Percentiles rank a stretch among this genome's conserved stretches.
phyloP scores from a whole-genome alignment of 2,329 filamentous ascomycete genomes.

The Neonectria ditissima region DNA sequence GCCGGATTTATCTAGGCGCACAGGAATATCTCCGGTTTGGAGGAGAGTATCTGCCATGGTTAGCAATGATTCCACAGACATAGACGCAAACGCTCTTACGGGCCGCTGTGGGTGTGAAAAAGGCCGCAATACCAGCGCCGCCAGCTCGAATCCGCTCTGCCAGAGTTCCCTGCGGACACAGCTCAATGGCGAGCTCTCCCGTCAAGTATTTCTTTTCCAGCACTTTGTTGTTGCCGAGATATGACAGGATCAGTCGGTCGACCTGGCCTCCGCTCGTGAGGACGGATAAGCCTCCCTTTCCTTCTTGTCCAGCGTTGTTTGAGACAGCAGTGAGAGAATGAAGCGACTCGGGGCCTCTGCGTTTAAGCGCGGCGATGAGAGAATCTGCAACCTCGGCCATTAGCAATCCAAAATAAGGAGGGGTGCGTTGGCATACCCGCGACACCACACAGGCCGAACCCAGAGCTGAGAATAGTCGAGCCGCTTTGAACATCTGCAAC shows the following conservation, averaged over 20 bases:
- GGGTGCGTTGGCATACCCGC: constrained; percentile 59
- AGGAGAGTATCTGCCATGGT: constrained; percentile 67
- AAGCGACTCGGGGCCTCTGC: constrained; percentile 69
- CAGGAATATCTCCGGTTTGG: constrained; percentile 75
- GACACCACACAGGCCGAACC: constrained; percentile 86
- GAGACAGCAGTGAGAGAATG: constrained; percentile 80
- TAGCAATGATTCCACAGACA: constrained; percentile 4
- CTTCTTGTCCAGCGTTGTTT: constrained; percentile 81
- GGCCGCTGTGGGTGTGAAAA: constrained; percentile 81
- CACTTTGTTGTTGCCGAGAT: constrained; percentile 81
- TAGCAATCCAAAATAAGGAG: not conserved
- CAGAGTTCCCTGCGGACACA: constrained; percentile 81
- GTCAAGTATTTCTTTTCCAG: constrained; percentile 80
- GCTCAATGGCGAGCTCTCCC: constrained; percentile 79
- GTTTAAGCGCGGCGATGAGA: constrained; percentile 75
- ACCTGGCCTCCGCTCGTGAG: constrained; percentile 78
- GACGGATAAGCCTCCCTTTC: constrained; percentile 75
- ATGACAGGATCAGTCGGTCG: constrained; percentile 78
- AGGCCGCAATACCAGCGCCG: constrained; percentile 82
- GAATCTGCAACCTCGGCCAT: constrained; percentile 65
- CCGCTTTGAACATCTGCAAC: constrained; percentile 78
- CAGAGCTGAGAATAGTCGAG: constrained; percentile 78
- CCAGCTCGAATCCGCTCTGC: constrained; percentile 79
- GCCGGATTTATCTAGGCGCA: constrained; percentile 69
- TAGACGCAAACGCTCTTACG: constrained; percentile 55